Evolutionary conservation across 108 stramenopile species (phyloP).

Genomic region (Cyclostephanos tholiformis): DNA sequence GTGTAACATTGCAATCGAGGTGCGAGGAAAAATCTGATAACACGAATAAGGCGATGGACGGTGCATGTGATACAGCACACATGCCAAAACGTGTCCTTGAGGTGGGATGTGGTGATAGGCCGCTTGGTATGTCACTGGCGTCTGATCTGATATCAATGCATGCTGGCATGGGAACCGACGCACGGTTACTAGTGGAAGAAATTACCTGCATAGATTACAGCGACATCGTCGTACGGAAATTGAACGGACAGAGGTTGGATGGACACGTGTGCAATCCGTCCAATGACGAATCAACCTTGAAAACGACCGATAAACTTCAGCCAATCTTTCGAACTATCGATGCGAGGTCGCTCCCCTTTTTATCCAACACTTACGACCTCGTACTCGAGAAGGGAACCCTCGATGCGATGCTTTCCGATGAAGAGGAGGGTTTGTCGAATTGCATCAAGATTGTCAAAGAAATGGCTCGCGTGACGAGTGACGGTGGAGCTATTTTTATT

Average conservation of each 20-base stretch:
- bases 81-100: constrained; percentile 69
- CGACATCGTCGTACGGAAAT: constrained; percentile 54
- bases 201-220: constrained; percentile 78
- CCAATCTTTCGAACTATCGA: constrained; percentile 58
- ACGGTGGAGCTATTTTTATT: constrained; percentile 61
- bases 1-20: background rate
- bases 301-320: background rate
- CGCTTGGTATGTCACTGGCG: constrained; percentile 59
- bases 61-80: constrained; percentile 11
- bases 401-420: constrained; percentile 86
- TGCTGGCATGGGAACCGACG: constrained; percentile 19
- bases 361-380: constrained; percentile 54
- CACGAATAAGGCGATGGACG: background rate
- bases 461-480: constrained; percentile 56
- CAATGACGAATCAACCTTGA: constrained; percentile 9
- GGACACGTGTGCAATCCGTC: constrained; percentile 18
- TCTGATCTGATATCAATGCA: constrained; percentile 41
- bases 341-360: constrained; percentile 61
- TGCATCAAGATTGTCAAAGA: constrained; percentile 68
- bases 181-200: constrained; percentile 42
- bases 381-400: constrained; percentile 87
- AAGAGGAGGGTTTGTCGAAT: constrained; percentile 47
- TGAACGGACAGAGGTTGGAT: constrained; percentile 48
- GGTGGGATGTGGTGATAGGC: constrained; percentile 84
- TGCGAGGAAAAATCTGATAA: background rate